These are phyloP conservation scores for Arabidopsis lyrata DNA, from an alignment of 441 rosid species.

Conservation along the genomic window DNA sequence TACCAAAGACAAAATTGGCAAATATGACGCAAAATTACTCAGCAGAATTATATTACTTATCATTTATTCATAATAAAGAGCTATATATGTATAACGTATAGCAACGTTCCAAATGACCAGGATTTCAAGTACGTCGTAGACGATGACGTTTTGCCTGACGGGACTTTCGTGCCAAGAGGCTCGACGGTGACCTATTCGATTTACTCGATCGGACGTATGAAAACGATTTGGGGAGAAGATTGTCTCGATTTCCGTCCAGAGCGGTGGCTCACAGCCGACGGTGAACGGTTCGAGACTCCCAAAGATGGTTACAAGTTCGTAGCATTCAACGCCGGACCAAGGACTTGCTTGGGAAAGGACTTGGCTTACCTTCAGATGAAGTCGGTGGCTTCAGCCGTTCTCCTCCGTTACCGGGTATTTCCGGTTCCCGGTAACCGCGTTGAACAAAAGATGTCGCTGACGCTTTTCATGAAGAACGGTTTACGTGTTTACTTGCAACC, in stretches of 20 bases:
- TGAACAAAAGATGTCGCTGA: conserved; percentile 94
- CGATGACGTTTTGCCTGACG: conserved; percentile 83
- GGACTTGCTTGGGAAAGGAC: conserved; percentile 93
- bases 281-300: conserved; percentile 66
- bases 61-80: conserved; percentile 15
- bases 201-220: conserved; percentile 88
- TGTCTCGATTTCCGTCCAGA: conserved; percentile 88
- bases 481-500: conserved; percentile 79
- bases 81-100: conserved; percentile 5
- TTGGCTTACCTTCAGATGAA: conserved; percentile 93
- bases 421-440: conserved; percentile 79
- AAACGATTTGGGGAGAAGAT: conserved; percentile 90
- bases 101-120: conserved; percentile 42
- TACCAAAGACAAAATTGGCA: conserved; percentile 11
- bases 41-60: conserved; percentile 1
- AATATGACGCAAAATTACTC: not conserved
- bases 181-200: conserved; percentile 91
- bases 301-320: conserved; percentile 88
- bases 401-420: conserved; percentile 74
- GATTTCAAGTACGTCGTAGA: conserved; percentile 81
- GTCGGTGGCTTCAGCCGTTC: conserved; percentile 86
- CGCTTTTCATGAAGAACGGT: conserved; percentile 91
- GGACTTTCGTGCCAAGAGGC: conserved; percentile 77
- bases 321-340: conserved; percentile 92
- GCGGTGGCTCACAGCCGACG: conserved; percentile 70